Conservation (phyloP, 2,329 filamentous ascomycete species). For the Venturia effusa region DNA sequence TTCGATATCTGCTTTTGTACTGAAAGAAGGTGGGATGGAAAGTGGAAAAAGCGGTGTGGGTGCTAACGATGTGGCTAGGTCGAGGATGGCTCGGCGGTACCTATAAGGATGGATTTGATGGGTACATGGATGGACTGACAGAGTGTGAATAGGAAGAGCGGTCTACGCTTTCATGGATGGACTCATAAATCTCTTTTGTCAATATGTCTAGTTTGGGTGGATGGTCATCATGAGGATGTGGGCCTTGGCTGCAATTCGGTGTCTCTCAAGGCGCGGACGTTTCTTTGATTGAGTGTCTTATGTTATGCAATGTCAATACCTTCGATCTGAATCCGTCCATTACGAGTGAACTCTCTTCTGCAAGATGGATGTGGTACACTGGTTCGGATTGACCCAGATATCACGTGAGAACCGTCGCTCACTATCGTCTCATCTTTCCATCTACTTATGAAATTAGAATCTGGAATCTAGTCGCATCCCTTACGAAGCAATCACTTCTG, state of each 20-base stretch:
- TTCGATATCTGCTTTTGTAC: background rate
- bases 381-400: no score
- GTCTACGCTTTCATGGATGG: background rate
- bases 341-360: background rate
- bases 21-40: background rate
- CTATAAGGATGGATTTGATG: background rate
- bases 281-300: conserved; percentile 1
- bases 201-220: background rate
- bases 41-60: background rate
- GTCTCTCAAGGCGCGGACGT: background rate
- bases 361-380: background rate
- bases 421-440: background rate
- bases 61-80: background rate
- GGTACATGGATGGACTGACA: background rate
- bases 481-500: background rate
- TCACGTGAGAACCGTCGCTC: background rate
- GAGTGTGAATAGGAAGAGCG: background rate
- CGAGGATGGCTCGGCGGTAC: background rate
- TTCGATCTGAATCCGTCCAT: background rate
- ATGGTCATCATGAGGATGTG: background rate
- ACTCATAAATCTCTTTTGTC: background rate
- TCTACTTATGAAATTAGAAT: background rate
- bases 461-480: background rate
- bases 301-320: conserved; percentile 2
- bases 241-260: background rate